Conservation (phyloP, 2,329 filamentous ascomycete genomes). For the Aspergillus texensis region DNA sequence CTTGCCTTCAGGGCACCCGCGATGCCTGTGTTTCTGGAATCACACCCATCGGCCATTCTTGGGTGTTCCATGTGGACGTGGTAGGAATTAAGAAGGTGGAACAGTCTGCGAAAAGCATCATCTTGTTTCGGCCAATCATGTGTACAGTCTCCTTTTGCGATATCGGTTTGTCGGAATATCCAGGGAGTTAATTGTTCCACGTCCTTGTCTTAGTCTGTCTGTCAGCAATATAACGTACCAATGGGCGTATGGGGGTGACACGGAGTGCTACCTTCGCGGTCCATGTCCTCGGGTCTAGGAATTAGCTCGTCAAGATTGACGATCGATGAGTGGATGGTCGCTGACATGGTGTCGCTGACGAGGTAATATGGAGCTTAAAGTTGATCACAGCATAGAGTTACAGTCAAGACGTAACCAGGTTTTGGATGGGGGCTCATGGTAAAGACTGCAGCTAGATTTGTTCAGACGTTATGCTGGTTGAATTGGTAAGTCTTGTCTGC, state of each 20-base stretch:
- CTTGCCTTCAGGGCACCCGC: background rate
- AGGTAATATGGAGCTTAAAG: too few relatives aligned
- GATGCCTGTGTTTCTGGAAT: background rate
- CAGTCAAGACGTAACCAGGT: background rate
- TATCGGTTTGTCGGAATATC: slow-evolving; percentile 7
- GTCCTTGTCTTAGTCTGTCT: slow-evolving; percentile 4
- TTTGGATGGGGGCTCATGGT: background rate
- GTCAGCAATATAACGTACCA: too few relatives aligned
- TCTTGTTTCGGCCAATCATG: background rate
- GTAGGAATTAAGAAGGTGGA: background rate
- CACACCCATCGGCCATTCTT: background rate
- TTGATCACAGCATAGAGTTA: background rate
- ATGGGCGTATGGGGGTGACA: too few relatives aligned
- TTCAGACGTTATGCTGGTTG: too few relatives aligned
- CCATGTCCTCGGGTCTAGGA: background rate
- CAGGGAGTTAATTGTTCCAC: slow-evolving; percentile 6
- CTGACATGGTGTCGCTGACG: slow-evolving; percentile 1
- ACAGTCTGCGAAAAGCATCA: background rate
- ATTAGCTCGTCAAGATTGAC: slow-evolving; percentile 11
- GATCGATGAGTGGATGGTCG: slow-evolving; percentile 9
- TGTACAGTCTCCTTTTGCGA: background rate
- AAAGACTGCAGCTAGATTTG: background rate
- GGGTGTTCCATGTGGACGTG: background rate
- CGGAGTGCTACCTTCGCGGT: slow-evolving; percentile 6
- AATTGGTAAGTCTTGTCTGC: background rate